Conservation (phyloP, 2,329 filamentous ascomycete genomes). For the Cercospora sesami region DNA sequence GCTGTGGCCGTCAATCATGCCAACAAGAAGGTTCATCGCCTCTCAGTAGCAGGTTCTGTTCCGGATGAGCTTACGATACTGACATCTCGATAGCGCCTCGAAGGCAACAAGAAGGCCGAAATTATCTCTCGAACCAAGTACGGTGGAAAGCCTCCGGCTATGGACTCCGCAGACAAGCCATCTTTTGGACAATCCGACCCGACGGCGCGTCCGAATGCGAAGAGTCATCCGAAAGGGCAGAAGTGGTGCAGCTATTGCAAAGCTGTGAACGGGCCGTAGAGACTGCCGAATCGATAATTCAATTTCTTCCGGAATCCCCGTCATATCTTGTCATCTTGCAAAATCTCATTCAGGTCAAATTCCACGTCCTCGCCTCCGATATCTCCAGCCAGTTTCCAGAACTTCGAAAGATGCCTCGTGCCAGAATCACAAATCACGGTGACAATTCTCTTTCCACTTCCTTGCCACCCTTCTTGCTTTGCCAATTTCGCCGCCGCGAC, state of each 20-base stretch:
- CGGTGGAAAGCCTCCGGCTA: neutral
- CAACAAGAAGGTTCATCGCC: neutral
- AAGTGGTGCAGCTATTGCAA: neutral
- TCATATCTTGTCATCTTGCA: slow-evolving; percentile 37
- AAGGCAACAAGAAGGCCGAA: neutral
- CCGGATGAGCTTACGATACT: neutral
- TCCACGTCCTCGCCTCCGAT: slow-evolving; percentile 56
- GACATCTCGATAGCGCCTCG: neutral
- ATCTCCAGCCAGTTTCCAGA: slow-evolving; percentile 73
- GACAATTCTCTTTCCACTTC: slow-evolving; percentile 62
- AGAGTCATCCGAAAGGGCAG: neutral
- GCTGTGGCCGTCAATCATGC: neutral
- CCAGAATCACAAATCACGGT: slow-evolving; percentile 78
- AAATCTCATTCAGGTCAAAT: slow-evolving; percentile 58
- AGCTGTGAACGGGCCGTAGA: neutral
- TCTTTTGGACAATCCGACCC: neutral
- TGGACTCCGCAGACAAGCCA: neutral
- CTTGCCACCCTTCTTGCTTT: slow-evolving; percentile 56
- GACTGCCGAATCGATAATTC: no score
- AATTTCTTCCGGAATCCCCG: no score
- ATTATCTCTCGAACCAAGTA: neutral
- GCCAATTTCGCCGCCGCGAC: slow-evolving; percentile 73
- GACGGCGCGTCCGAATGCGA: neutral
- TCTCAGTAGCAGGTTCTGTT: neutral
- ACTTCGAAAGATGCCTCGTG: slow-evolving; percentile 79